These are phyloP conservation scores for Theileria sp. DNA, from an alignment of 169 alveolate species.

Conservation along the genomic window DNA sequence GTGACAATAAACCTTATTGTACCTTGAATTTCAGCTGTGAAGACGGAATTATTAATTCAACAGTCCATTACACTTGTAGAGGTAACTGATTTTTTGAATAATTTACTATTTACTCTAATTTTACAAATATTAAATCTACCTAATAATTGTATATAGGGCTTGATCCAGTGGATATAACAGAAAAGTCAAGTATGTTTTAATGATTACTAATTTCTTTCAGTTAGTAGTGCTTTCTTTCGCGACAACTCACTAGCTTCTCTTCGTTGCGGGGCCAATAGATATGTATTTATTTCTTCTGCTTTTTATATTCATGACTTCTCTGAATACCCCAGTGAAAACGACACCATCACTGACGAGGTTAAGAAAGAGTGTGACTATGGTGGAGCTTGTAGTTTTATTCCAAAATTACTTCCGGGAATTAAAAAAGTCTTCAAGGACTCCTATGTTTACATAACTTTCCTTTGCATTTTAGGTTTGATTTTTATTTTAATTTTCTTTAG, in stretches of 20 bases:
- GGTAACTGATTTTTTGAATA: constrained; percentile 7
- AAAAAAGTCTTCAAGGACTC: background rate
- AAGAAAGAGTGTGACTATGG: constrained; percentile 31
- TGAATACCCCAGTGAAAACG: background rate
- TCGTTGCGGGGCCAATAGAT: constrained; percentile 12
- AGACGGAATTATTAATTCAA: background rate
- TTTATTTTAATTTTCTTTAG: constrained; percentile 6
- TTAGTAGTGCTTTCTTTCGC: background rate
- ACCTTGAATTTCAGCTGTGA: background rate
- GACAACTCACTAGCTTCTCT: constrained; percentile 23
- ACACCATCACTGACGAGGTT: constrained; percentile 23
- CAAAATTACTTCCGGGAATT: background rate
- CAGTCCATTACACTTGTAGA: constrained; percentile 35
- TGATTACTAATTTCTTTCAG: background rate
- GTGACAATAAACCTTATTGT: constrained; percentile 18
- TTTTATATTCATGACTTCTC: constrained; percentile 5
- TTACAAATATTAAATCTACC: background rate
- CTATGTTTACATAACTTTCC: constrained; percentile 16
- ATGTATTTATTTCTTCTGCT: constrained; percentile 15
- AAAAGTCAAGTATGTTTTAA: constrained; percentile 11
- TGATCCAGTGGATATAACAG: constrained; percentile 14
- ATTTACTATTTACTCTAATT: background rate
- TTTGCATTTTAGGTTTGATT: constrained; percentile 37
- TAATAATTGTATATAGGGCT: constrained; percentile 11
- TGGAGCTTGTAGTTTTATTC: constrained; percentile 34